These are phyloP conservation scores for Sporothrix phasma DNA, from an alignment of 2,329 filamentous ascomycete genomes.

Conservation along the genomic window DNA sequence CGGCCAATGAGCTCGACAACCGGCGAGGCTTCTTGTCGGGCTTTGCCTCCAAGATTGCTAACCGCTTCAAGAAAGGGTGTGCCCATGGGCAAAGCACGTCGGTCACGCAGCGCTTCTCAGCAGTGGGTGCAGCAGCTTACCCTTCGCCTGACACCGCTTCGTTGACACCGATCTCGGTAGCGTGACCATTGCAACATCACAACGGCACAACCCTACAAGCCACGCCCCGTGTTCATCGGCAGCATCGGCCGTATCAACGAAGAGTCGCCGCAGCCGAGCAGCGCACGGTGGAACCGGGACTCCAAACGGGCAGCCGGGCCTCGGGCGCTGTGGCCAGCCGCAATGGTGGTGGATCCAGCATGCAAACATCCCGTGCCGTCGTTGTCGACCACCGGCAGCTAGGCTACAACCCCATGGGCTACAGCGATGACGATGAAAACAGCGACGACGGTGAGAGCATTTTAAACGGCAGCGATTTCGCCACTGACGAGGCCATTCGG, in stretches of 20 bases:
- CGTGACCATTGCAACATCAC: constrained; percentile 16
- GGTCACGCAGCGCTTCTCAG: not conserved
- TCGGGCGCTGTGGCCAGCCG: not conserved
- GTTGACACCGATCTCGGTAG: constrained; percentile 18
- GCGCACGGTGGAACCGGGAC: not conserved
- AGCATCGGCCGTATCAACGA: constrained; percentile 15
- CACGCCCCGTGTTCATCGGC: constrained; percentile 18
- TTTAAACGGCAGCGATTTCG: not conserved
- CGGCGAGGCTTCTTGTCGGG: constrained; percentile 9
- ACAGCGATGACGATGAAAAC: not conserved
- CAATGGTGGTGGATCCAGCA: not conserved
- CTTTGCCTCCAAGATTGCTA: constrained; percentile 7
- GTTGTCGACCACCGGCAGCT: not conserved
- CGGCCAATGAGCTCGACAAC: not conserved
- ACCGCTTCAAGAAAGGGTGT: constrained; percentile 7
- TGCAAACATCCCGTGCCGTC: not conserved
- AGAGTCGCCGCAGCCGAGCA: constrained; percentile 11
- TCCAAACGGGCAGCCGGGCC: not conserved
- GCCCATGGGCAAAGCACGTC: not conserved
- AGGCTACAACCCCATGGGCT: not conserved
- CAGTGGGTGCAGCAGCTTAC: not conserved
- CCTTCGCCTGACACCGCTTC: constrained; percentile 14
- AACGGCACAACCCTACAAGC: constrained; percentile 17
- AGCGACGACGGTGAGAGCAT: not conserved
- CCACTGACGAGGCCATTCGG: constrained; percentile 10